phyloP scores from a whole-genome alignment of 257 asterid genomes.

The Haberlea rhodopensis region DNA sequence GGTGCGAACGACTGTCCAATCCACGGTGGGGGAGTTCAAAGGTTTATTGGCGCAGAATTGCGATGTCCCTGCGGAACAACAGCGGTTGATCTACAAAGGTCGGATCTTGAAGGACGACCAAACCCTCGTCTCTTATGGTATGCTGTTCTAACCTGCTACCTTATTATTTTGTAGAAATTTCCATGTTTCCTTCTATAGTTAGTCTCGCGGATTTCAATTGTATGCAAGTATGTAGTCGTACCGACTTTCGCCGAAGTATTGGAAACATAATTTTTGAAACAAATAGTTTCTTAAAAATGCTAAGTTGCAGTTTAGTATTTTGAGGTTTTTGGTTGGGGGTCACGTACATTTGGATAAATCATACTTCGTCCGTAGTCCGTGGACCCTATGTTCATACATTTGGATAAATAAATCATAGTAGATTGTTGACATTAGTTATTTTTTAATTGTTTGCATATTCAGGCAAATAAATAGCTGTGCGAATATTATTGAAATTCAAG shows the following conservation, averaged over 20 bases:
- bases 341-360: not conserved
- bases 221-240: no score
- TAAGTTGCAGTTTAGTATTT: no score
- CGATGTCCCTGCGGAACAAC: slow-evolving; percentile 50
- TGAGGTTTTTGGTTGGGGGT: not conserved
- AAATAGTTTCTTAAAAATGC: no score
- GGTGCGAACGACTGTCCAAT: slow-evolving; percentile 49
- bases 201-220: no score
- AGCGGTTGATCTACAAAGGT: slow-evolving; percentile 59
- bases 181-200: no score
- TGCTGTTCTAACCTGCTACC: not conserved
- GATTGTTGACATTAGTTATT: not conserved
- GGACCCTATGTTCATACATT: not conserved
- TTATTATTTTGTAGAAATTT: no score
- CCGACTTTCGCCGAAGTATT: no score
- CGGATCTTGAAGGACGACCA: slow-evolving; percentile 68
- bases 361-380: not conserved
- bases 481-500: no score
- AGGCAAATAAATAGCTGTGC: not conserved
- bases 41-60: slow-evolving; percentile 42
- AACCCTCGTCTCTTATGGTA: slow-evolving; percentile 57
- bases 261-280: no score
- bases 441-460: not conserved
- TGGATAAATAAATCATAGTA: not conserved
- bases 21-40: slow-evolving; percentile 56